Evolutionary conservation across 2,329 filamentous ascomycete genomes (phyloP).

Genomic region (Paecilomyces dactylethromorphus): DNA sequence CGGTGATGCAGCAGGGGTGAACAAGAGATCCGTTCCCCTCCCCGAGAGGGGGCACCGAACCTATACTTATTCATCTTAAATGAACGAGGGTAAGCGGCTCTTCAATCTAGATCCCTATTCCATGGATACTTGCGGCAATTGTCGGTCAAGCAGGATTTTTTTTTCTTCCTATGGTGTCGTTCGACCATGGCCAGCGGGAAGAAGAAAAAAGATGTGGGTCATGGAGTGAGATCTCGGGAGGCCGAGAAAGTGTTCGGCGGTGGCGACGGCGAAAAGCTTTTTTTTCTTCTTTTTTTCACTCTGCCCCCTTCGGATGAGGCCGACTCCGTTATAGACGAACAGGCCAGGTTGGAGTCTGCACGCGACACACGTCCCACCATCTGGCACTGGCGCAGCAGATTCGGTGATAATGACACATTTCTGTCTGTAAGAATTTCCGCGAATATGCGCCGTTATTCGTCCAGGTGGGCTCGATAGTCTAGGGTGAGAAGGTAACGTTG

Average conservation of each 20-base stretch:
- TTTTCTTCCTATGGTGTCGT: neutral
- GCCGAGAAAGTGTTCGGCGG: neutral
- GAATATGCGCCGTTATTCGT: neutral
- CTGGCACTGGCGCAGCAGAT: neutral
- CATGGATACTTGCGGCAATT: neutral
- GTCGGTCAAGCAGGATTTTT: neutral
- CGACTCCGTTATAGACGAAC: neutral
- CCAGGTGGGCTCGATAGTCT: neutral
- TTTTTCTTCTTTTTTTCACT: neutral
- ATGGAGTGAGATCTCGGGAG: constrained; percentile 12
- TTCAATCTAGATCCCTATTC: neutral
- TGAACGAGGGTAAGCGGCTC: neutral
- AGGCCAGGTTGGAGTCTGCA: neutral
- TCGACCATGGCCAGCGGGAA: neutral
- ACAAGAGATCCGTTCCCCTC: neutral
- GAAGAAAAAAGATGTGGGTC: constrained; percentile 1
- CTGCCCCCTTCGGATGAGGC: neutral
- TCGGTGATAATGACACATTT: neutral
- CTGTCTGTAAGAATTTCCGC: neutral
- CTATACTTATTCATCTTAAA: neutral
- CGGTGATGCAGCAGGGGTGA: neutral
- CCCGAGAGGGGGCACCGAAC: neutral
- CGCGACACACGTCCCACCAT: neutral
- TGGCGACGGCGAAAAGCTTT: neutral
- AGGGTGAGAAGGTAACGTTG: too few species aligned